Evolutionary conservation across 139 green algal genomes (phyloP).

Genomic region (Coccomyxa sp.): DNA sequence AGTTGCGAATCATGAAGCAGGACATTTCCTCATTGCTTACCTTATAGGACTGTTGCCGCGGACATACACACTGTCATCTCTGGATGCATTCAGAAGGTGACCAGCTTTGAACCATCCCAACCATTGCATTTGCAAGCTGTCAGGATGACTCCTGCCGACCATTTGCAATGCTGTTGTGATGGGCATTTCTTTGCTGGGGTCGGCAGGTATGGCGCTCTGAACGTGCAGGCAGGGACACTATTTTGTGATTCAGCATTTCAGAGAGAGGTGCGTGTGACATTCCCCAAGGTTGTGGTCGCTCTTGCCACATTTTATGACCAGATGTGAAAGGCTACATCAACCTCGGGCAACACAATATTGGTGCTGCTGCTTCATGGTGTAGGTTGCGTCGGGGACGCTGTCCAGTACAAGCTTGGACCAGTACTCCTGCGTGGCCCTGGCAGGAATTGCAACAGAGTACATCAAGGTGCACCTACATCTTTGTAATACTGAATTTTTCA

Average conservation of each 20-base stretch:
- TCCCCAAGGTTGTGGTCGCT: not conserved
- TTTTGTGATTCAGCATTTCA: constrained; percentile 94
- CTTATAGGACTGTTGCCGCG: constrained; percentile 84
- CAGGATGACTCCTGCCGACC: too few relatives aligned
- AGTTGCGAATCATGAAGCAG: constrained; percentile 84
- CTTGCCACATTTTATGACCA: not conserved
- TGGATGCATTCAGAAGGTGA: constrained; percentile 75
- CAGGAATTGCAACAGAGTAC: constrained; percentile 49
- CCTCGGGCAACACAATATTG: not conserved
- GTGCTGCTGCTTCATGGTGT: not conserved
- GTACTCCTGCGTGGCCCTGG: constrained; percentile 83
- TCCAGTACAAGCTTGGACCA: constrained; percentile 58
- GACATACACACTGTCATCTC: constrained; percentile 80
- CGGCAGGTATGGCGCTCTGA: constrained; percentile 73
- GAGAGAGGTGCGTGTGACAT: constrained; percentile 35
- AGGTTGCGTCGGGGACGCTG: constrained; percentile 59
- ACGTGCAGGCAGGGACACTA: constrained; percentile 88
- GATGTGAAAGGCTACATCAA: not conserved
- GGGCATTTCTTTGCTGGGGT: not conserved
- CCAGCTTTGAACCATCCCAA: not conserved
- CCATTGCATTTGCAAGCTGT: too few relatives aligned
- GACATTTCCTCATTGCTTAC: constrained; percentile 94
- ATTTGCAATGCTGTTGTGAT: not conserved
- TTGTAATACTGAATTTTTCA: not conserved
- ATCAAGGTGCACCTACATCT: not conserved